These are phyloP conservation scores for Orbilia blumenaviensis DNA, from an alignment of 2,329 filamentous ascomycete species.

Conservation along the genomic window DNA sequence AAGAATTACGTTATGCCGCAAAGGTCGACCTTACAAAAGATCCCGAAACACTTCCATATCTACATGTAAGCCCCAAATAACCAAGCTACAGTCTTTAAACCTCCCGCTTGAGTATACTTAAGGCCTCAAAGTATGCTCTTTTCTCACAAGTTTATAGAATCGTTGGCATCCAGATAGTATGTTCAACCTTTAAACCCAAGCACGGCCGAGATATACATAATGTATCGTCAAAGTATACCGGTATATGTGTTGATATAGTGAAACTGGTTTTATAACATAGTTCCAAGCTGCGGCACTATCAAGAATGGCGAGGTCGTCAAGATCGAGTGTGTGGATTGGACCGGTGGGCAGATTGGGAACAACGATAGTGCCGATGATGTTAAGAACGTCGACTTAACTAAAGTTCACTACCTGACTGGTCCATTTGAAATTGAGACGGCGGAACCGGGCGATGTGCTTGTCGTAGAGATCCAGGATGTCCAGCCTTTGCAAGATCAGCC, in stretches of 20 bases:
- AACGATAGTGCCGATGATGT: slow-evolving; percentile 90
- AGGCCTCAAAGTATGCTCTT: no score
- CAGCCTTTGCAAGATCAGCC: slow-evolving; percentile 85
- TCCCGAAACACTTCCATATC: slow-evolving; percentile 31
- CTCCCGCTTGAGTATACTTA: no score
- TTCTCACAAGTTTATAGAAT: slow-evolving; percentile 70
- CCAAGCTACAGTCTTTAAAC: no score
- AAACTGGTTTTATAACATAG: slow-evolving; percentile 62
- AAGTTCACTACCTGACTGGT: slow-evolving; percentile 86
- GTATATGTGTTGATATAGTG: background rate
- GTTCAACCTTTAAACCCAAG: slow-evolving; percentile 55
- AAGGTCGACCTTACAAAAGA: slow-evolving; percentile 37
- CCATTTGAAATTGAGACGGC: slow-evolving; percentile 87
- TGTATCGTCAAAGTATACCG: slow-evolving; percentile 7
- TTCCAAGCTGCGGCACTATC: slow-evolving; percentile 77
- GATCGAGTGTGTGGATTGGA: slow-evolving; percentile 89
- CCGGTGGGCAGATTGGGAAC: slow-evolving; percentile 84
- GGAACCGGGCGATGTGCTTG: slow-evolving; percentile 81
- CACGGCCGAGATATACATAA: no score
- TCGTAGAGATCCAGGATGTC: slow-evolving; percentile 92
- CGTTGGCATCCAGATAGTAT: slow-evolving; percentile 91
- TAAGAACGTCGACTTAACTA: slow-evolving; percentile 81
- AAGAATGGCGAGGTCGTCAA: slow-evolving; percentile 87
- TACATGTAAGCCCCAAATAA: slow-evolving; percentile 44
- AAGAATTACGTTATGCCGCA: slow-evolving; percentile 30